Conservation (phyloP, 352 stramenopile species). For the Pythium brassicae region DNA sequence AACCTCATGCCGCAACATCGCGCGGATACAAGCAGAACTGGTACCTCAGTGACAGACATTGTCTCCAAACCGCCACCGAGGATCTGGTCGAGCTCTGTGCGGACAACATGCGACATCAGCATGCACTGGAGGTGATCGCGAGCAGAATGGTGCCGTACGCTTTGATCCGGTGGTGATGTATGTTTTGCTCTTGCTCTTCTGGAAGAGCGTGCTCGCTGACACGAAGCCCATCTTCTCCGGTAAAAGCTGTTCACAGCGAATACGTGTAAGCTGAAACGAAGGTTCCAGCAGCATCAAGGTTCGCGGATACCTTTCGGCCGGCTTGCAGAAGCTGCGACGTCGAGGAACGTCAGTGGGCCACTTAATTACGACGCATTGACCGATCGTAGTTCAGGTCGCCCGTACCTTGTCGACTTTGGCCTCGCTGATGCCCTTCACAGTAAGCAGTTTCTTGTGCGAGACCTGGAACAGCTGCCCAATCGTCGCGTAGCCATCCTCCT, state of each 20-base stretch:
- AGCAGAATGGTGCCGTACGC: too few relatives aligned
- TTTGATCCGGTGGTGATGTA: conserved; percentile 78
- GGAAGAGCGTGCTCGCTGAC: conserved; percentile 57
- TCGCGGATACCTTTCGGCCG: conserved; percentile 71
- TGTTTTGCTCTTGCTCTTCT: conserved; percentile 67
- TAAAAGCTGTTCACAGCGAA: conserved; percentile 43
- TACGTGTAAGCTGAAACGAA: too few relatives aligned
- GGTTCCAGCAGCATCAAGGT: too few relatives aligned
- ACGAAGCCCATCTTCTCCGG: conserved; percentile 75
- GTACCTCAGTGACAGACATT: conserved; percentile 88
- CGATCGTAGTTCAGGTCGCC: too few relatives aligned
- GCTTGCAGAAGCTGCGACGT: conserved; percentile 57
- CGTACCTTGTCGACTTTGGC: conserved; percentile 82
- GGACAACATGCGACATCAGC: conserved; percentile 1
- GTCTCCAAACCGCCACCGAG: conserved; percentile 88
- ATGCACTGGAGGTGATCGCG: too few relatives aligned
- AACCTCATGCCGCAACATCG: too few relatives aligned
- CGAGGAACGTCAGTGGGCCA: neutral
- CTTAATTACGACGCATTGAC: neutral
- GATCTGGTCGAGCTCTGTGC: conserved; percentile 73
- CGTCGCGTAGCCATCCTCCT: conserved; percentile 74
- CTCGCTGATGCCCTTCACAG: conserved; percentile 87
- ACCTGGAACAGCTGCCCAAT: conserved; percentile 82
- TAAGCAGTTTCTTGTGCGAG: conserved; percentile 54
- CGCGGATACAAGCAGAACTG: too few relatives aligned